phyloP scores from a whole-genome alignment of 1,284 basidiomycete genomes.

The Marasmius oreades region DNA sequence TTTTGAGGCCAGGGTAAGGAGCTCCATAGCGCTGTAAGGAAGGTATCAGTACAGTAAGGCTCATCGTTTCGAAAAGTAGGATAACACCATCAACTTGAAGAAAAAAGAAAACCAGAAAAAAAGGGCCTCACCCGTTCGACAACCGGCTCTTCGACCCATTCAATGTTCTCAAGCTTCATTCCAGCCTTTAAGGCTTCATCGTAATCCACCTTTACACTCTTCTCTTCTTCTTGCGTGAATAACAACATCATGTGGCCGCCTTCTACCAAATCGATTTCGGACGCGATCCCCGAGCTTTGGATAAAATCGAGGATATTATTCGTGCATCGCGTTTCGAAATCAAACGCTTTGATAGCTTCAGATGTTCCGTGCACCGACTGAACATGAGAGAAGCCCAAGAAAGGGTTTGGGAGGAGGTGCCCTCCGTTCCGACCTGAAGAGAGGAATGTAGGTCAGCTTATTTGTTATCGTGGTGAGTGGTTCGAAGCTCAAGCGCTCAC shows the following conservation, averaged over 20 bases:
- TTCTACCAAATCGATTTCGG: conserved; percentile 59
- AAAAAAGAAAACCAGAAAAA: neutral
- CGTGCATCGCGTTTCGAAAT: conserved; percentile 57
- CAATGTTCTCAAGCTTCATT: conserved; percentile 39
- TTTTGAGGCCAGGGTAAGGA: conserved; percentile 46
- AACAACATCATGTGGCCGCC: conserved; percentile 55
- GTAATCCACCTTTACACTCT: conserved; percentile 39
- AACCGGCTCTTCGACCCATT: conserved; percentile 46
- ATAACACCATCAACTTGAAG: no score
- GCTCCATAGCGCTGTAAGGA: conserved; percentile 53
- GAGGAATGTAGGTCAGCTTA: neutral
- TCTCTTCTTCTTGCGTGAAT: conserved; percentile 42
- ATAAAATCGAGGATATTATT: conserved; percentile 50
- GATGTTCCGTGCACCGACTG: conserved; percentile 40
- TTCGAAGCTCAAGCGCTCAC: conserved; percentile 28
- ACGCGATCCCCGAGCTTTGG: conserved; percentile 35
- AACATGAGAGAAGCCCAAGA: conserved; percentile 41
- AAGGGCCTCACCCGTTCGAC: conserved; percentile 39
- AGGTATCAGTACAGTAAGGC: neutral
- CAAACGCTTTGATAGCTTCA: conserved; percentile 52
- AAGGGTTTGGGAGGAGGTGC: conserved; percentile 59
- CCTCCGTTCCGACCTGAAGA: conserved; percentile 71
- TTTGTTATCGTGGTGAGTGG: neutral
- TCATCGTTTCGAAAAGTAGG: no score
- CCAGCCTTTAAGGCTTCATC: conserved; percentile 54